Evolutionary conservation across 345 rosid genomes (phyloP).

Genomic region (Carallia brachiata): DNA sequence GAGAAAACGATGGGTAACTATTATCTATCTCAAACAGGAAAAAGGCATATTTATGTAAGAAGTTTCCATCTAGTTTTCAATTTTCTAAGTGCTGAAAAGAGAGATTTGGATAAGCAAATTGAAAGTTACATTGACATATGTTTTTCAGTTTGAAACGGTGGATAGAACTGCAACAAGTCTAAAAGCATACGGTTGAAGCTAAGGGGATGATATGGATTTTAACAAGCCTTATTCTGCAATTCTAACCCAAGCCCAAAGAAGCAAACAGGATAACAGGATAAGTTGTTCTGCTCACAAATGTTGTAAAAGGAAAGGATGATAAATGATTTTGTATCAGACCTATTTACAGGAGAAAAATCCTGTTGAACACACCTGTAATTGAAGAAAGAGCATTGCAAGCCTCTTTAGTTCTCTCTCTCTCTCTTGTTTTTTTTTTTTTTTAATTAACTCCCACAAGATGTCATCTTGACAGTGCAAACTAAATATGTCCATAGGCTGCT

Average conservation of each 20-base stretch:
- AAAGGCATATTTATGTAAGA: constrained; percentile 6
- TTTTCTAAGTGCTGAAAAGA: background rate
- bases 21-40: constrained; percentile 10
- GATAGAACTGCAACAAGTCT: constrained; percentile 23
- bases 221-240: constrained; percentile 37
- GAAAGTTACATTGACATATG: background rate
- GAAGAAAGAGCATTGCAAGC: constrained; percentile 13
- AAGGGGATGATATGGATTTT: constrained; percentile 20
- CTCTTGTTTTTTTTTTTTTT: background rate
- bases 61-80: constrained; percentile 11
- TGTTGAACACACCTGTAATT: constrained; percentile 33
- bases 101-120: constrained; percentile 1
- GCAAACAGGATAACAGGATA: background rate
- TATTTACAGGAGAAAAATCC: constrained; percentile 31
- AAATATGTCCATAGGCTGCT: constrained; percentile 40
- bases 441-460: background rate
- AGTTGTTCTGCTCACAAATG: constrained; percentile 23
- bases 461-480: constrained; percentile 7
- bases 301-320: constrained; percentile 22
- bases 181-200: constrained; percentile 29
- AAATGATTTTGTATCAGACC: constrained; percentile 37
- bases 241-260: constrained; percentile 33
- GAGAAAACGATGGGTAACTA: constrained; percentile 33
- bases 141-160: background rate
- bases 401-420: background rate